Conservation (phyloP, 164 flowering plant genomes). For the Piper betle region DNA sequence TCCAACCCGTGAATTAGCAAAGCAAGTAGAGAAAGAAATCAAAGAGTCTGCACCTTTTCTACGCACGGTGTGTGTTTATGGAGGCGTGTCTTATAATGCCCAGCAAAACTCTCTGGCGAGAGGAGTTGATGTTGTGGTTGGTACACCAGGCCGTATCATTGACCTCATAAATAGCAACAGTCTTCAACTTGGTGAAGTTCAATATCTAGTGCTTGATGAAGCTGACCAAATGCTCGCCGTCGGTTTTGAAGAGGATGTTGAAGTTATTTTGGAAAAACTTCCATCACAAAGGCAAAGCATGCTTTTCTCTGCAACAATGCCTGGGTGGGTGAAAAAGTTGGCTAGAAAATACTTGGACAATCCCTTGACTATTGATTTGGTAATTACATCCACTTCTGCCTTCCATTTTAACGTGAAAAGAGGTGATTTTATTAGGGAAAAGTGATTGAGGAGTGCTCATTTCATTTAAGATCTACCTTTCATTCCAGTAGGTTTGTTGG, state of each 20-base stretch:
- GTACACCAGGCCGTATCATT: conserved; percentile 94
- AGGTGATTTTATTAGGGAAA: not conserved
- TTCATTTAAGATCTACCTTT: too few relatives aligned
- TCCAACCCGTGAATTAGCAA: conserved; percentile 94
- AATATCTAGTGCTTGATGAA: conserved; percentile 91
- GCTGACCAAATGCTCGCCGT: conserved; percentile 99
- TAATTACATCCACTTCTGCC: conserved; percentile 9
- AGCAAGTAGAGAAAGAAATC: conserved; percentile 93
- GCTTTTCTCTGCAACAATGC: conserved; percentile 99
- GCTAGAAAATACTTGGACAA: conserved; percentile 78
- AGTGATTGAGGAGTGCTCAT: too few relatives aligned
- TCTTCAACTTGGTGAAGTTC: conserved; percentile 71
- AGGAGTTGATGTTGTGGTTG: conserved; percentile 98
- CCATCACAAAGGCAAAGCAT: conserved; percentile 84
- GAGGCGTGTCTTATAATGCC: conserved; percentile 73
- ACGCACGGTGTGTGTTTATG: conserved; percentile 89
- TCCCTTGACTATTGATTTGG: conserved; percentile 94
- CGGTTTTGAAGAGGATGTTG: conserved; percentile 99
- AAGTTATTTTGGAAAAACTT: conserved; percentile 58
- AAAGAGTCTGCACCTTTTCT: conserved; percentile 89
- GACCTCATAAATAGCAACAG: conserved; percentile 62
- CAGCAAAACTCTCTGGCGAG: conserved; percentile 84
- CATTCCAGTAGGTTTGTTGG: too few relatives aligned
- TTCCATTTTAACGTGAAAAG: not conserved
- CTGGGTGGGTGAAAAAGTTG: conserved; percentile 87